Conservation (phyloP, 495 filamentous ascomycete species). For the Aspergillus diversus region DNA sequence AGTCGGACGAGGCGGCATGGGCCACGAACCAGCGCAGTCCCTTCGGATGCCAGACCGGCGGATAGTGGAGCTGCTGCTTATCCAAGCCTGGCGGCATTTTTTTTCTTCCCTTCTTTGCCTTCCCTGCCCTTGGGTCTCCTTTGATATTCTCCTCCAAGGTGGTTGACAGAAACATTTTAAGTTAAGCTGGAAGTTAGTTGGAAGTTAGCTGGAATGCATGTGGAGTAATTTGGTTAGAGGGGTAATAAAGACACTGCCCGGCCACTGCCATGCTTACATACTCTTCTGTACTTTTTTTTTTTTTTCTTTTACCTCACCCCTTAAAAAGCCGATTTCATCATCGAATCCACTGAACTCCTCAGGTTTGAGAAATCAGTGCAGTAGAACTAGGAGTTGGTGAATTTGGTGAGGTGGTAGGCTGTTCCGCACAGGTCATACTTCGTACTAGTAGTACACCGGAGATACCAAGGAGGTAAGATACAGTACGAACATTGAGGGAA, state of each 20-base stretch:
- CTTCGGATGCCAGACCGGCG: conserved; percentile 19
- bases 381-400: no score
- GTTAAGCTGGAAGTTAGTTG: background rate
- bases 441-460: conserved; percentile 11
- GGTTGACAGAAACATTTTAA: background rate
- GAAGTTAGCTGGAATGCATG: background rate
- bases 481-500: background rate
- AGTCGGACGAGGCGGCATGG: background rate
- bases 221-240: background rate
- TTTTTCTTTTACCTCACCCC: background rate
- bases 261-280: background rate
- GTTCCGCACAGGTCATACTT: background rate
- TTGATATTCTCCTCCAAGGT: background rate
- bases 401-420: no score
- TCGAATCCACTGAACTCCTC: no score
- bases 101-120: conserved; percentile 6
- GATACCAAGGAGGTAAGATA: conserved; percentile 19
- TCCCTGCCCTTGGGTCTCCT: background rate
- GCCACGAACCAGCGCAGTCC: background rate
- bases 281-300: background rate
- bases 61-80: conserved; percentile 10
- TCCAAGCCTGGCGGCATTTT: background rate
- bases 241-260: background rate
- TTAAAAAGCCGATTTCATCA: no score
- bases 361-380: no score